Percentiles rank a stretch among this genome's conserved stretches.
Evolutionary conservation across 371 early-diverging fungal species (phyloP).

Genomic region (Sanchytrium tribonematis): DNA sequence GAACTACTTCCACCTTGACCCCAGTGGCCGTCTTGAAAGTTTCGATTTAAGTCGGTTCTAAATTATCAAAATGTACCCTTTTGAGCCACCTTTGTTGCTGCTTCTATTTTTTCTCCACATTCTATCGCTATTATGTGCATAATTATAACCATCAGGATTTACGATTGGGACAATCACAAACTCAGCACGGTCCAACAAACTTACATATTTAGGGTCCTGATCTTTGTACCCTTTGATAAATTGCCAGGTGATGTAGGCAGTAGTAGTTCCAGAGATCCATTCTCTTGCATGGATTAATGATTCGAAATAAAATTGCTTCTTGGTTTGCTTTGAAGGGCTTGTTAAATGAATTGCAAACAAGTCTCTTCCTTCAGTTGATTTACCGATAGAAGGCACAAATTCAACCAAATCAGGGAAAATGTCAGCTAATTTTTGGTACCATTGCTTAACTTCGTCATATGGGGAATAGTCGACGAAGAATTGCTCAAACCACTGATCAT

Average conservation of each 20-base stretch:
- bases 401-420: conserved; percentile 14
- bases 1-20: conserved; percentile 23
- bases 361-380: conserved; percentile 19
- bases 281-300: conserved; percentile 25
- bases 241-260: conserved; percentile 19
- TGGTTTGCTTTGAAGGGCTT: conserved; percentile 7
- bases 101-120: conserved; percentile 32
- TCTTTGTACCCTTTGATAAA: conserved; percentile 15
- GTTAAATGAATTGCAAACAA: conserved; percentile 22
- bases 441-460: too few relatives aligned
- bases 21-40: conserved; percentile 16
- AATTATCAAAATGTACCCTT: conserved; percentile 10
- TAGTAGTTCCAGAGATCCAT: conserved; percentile 22
- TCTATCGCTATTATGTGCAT: conserved; percentile 13
- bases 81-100: conserved; percentile 11
- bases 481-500: too few relatives aligned
- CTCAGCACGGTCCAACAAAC: conserved; percentile 14
- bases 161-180: conserved; percentile 23
- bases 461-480: too few relatives aligned
- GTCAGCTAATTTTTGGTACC: too few relatives aligned
- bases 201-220: conserved; percentile 10
- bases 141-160: conserved; percentile 31
- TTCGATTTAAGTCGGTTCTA: conserved; percentile 18
- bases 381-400: conserved; percentile 21
- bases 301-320: conserved; percentile 23